These are phyloP conservation scores for Elasticomyces elasticus DNA, from an alignment of 495 filamentous ascomycete genomes.

Conservation along the genomic window DNA sequence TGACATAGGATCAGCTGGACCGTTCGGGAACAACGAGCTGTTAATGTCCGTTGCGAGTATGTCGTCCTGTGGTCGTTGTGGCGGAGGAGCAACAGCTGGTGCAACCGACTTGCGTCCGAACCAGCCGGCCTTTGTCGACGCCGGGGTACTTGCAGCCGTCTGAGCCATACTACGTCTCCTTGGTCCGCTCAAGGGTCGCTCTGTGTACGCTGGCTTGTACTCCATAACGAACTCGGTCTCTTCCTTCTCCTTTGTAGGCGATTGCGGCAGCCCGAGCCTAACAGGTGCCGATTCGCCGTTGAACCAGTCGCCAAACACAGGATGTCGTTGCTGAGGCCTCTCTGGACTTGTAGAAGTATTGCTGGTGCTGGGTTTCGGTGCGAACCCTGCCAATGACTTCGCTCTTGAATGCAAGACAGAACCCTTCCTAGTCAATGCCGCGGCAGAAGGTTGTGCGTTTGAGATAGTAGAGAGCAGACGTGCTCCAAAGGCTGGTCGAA, in stretches of 20 bases:
- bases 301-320: constrained; percentile 23
- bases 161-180: constrained; percentile 5
- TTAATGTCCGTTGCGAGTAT: constrained; percentile 55
- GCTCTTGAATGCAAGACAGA: constrained; percentile 20
- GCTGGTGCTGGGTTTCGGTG: constrained; percentile 13
- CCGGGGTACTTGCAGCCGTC: neutral
- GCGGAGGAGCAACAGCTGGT: constrained; percentile 1
- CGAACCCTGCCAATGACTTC: constrained; percentile 15
- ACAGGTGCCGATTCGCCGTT: constrained; percentile 24
- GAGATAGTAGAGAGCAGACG: constrained; percentile 14
- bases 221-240: constrained; percentile 20
- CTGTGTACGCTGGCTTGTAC: constrained; percentile 18
- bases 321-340: neutral
- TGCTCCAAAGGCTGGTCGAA: constrained; percentile 4
- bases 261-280: constrained; percentile 17
- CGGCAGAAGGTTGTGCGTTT: constrained; percentile 16
- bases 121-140: constrained; percentile 12
- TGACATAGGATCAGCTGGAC: constrained; percentile 44
- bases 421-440: constrained; percentile 11
- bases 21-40: constrained; percentile 51
- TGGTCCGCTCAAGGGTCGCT: neutral
- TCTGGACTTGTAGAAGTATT: neutral
- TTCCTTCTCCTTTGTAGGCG: constrained; percentile 20
- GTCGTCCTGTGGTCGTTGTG: constrained; percentile 6
- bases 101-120: constrained; percentile 8